Conservation (phyloP, 192 early-diverging fungal genomes). For the Thamnidium elegans region DNA sequence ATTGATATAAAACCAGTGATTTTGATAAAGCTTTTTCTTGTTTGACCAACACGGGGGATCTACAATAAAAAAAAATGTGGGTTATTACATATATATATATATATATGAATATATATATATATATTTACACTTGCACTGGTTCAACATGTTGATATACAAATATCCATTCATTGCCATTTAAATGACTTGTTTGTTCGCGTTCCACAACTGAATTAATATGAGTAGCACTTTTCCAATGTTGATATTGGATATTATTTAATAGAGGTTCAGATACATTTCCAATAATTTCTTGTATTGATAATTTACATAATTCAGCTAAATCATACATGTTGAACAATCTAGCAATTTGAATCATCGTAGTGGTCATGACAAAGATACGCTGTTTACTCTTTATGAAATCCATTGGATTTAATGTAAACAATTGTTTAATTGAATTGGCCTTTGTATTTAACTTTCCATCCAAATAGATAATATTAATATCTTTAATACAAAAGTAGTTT, state of each 20-base stretch:
- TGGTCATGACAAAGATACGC: background rate
- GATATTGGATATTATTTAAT: conserved; percentile 9
- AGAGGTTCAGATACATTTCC: conserved; percentile 17
- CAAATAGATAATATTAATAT: conserved; percentile 8
- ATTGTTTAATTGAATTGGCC: background rate
- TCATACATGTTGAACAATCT: conserved; percentile 11
- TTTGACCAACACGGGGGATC: no score
- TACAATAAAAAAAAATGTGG: no score
- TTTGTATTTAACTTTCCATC: background rate
- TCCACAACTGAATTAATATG: background rate
- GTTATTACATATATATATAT: no score
- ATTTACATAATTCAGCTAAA: conserved; percentile 24
- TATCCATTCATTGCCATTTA: conserved; percentile 5
- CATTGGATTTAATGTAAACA: background rate
- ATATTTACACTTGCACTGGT: no score
- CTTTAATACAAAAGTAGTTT: conserved; percentile 17
- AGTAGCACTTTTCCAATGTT: conserved; percentile 7
- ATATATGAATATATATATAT: no score
- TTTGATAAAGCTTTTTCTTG: no score
- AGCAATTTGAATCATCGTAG: conserved; percentile 10
- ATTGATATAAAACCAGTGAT: background rate
- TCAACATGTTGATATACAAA: background rate
- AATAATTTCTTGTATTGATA: conserved; percentile 16
- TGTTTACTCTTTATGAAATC: conserved; percentile 2
- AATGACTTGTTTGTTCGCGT: background rate